Evolutionary conservation across 129 eudicot species (phyloP), one percentile per base, ranked within the genome.

Genomic region (Glebionis coronaria): DNA sequence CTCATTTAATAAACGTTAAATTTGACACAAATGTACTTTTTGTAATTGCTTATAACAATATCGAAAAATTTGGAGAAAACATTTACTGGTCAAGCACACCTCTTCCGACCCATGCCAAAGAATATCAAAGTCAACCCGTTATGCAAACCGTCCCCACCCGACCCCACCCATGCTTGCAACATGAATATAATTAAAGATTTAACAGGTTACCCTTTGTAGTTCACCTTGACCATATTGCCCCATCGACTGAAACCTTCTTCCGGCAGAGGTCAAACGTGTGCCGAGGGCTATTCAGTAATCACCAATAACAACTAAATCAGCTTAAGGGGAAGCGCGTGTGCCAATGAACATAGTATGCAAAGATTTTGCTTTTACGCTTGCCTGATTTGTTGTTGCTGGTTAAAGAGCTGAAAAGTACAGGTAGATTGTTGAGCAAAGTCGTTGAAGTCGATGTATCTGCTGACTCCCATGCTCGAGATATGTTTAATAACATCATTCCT

Each of bases 151-250:
- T n/a, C n/a, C n/a, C n/a, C n/a, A n/a, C n/a, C n/a, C n/a, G n/a
- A n/a, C n/a, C n/a, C 38, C 38, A 29, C 38, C 38, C 38, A 23
- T 56, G 29, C 61, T 67, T 60, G 15, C 40, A 68, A 59, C 3
- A 16, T 38, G 45, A 50, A 69, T 25, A 54, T 44, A 70, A 60
- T 10, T 56, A 86, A 68, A 63, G 68, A 42, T 73, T 65, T n/a
- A 25, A 76, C 6, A 66, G 2, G 62, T 71, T 84, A 92, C 98
- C 95, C 47, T 82, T 68, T 85, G 87, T 40, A 86, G 82, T 86
- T 92, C 98, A 67, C 98, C 98, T 84, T 86, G 86, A 67, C 96
- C 92, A 71, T 92, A 88, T 78, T 86, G 90, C 14, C 98, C 98
- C 96, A 86, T 92, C 46, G 91, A 80, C 66, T 92, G 96, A 81